Base-by-base conservation (phyloP, 2,329 filamentous ascomycete genomes). In the Penicillium vulpinum region DNA sequence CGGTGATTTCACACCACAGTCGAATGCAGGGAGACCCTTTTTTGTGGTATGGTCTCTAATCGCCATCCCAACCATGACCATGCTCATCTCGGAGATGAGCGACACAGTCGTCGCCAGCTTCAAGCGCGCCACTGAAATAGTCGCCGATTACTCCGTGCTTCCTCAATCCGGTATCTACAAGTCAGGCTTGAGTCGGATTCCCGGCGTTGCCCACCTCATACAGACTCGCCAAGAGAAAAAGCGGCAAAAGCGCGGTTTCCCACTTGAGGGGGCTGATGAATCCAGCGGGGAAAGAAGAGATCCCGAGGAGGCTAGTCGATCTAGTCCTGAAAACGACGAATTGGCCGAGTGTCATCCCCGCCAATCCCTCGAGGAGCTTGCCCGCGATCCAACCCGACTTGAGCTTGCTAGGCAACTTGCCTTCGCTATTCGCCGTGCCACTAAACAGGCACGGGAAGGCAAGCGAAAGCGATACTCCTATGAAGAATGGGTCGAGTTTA, bases 41-140 rank as follows among this genome's bases (percentile, higher is more conserved):
- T 97, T 96, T 67, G 90, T 97, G n/a, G 87, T 96, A 54, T 97
- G 92, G 92, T 90, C 88, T 15, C 73, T 97, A 1, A 82, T 96
- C 26, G 91, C 92, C 0, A 81, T 96, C 3, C 92, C 92, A 0
- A 92, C 90, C 2, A 92, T 92, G 83, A 96, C 92, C 0, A 87
- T 96, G 18, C 82, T 97, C 13, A 89, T 95, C 61, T 88, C 86
- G 11, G 89, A 92, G 63, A 89, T 94, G 57, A 90, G 89, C 24
- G 89, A 95, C 67, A 97, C 92, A 0, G 83, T 96, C 21, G 87
- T 96, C 13, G 75, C 77, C 3, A 80, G 78, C 38, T 86, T 89
- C 72, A 88, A 88, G 64, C 78, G 79, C n/a, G 83, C 81, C 48
- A 87, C 85, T 0, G 82, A 83, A 58, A 75, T 75, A 2, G 58